phyloP scores from a whole-genome alignment of 805 yeast species.

The Candida mattraensis region DNA sequence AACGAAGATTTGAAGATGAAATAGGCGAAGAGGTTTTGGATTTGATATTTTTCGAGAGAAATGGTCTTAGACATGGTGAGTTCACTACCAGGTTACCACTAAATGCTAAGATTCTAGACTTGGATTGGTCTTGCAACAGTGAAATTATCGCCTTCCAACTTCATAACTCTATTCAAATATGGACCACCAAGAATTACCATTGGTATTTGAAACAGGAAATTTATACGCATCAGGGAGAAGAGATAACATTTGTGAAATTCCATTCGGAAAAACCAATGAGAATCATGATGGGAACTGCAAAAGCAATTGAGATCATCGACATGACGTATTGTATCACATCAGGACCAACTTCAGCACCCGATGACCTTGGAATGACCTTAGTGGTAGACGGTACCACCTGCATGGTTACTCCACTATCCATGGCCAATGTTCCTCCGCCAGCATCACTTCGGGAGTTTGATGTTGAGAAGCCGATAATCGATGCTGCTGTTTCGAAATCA shows the following conservation, averaged over 20 bases:
- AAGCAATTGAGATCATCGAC: conserved; percentile 60
- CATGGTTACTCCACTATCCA: conserved; percentile 75
- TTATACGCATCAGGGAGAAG: conserved; percentile 30
- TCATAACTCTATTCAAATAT: conserved; percentile 66
- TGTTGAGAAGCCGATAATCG: conserved; percentile 53
- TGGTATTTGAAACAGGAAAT: conserved; percentile 93
- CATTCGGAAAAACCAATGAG: conserved; percentile 88
- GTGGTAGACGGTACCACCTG: conserved; percentile 77
- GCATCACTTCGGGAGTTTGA: conserved; percentile 69
- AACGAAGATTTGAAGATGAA: conserved; percentile 57
- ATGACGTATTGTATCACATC: conserved; percentile 59
- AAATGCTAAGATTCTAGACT: conserved; percentile 43
- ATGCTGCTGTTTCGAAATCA: conserved; percentile 61
- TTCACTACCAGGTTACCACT: conserved; percentile 67
- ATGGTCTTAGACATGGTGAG: conserved; percentile 89
- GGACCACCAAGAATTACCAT: conserved; percentile 91
- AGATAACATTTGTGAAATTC: conserved; percentile 57
- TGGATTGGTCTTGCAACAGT: conserved; percentile 81
- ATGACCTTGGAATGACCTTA: conserved; percentile 74
- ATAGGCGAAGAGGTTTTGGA: conserved; percentile 46
- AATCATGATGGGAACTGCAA: conserved; percentile 59
- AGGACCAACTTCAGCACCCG: conserved; percentile 69
- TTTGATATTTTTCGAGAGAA: conserved; percentile 83
- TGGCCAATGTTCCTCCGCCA: conserved; percentile 96
- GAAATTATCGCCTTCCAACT: conserved; percentile 75